Base-by-base conservation (phyloP, 225 moss, liverwort and hornwort genomes). In the Bryoerythrophyllum caledonicum region DNA sequence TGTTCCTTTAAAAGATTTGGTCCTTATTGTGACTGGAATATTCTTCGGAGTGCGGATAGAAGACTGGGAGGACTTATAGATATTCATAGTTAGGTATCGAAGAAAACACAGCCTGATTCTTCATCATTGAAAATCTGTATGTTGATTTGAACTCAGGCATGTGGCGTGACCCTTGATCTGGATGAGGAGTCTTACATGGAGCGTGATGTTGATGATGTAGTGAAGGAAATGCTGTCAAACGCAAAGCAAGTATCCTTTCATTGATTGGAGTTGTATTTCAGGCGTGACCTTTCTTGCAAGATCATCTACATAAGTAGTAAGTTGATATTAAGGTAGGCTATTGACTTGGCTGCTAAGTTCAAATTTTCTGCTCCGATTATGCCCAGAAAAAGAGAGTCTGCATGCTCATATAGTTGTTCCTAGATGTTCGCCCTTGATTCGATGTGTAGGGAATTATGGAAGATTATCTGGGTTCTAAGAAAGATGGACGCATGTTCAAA, bases 171-270 rank as follows among this genome's bases (percentile, higher is more conserved):
- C 72, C 87, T 87, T 60, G 86, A 86, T 67, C 73, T 89, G 79
- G 82, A 91, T 61, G 87, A 88, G 28, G 87, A 83, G 44, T 84
- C 84, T 57, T 91, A 80, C 79, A 77, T 82, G 74, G 91, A 93
- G 57, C 93, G 91, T 60, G 97, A 99, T 74, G 94, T 99, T 26
- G 95, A 99, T 79, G 97, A 99, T 62, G 97, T 90, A 16, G 97
- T 99, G 65, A 87, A 93, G 81, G 90, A 91, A 71, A 85, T 99
- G 89, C 87, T 91, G 24, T 89, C 90, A 17, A 83, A 93, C 63
- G 91, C 95, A 49, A 93, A 95, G 79, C 85, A 92, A 88, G 94
- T 94, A 96, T 96, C 95, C 88, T 89, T 75, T 82, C 32, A 35
- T 59, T n/a, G 34, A 37, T 25, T 67, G 46, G 52, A 48, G 30